Evolutionary conservation across 257 asterid species (phyloP), one percentile per base, ranked within the genome.

Genomic region (Voacanga thouarsii): DNA sequence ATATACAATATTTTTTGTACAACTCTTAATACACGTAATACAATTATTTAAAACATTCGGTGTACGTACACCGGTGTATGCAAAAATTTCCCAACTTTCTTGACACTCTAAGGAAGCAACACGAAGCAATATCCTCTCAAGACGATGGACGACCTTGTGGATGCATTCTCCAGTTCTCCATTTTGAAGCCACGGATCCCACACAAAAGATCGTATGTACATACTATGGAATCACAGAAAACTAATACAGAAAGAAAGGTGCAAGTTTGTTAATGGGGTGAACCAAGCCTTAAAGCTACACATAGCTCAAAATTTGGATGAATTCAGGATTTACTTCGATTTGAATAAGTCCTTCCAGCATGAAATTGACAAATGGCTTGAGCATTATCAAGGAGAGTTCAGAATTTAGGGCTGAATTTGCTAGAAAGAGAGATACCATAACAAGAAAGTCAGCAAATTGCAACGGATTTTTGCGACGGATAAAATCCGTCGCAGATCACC

Each of bases 281-380:
- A 60, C 66, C 66, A 60, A 10, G 19, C 26, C 8, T 33, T 37
- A 67, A n/a, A 67, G 0, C 6, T 3, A 30, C 74, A 57, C 28
- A 23, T 53, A 23, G 51, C 3, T 33, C 19, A 19, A 2, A 30
- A 12, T 10, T 33, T 77, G 45, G 65, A 39, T 26, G 68, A 37
- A 18, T 77, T 77, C 12, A 24, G 57, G 33, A 18, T 51, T 53
- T 6, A n/a, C 50, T 77, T 67, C 8, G 75, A 67, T 37, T 9
- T 77, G 45, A 28, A n/a, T 15, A 12, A 50, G 10, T 30, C 44
- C 1, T 45, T 8, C 67, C 68, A 51, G 19, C 19, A 10, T 50
- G 66, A 10, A 53, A 39, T 77, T 77, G 68, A 66, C 41, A 67
- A 53, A n/a, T 77, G 75, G 80, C 65, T 77, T 37, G 55, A 77